phyloP scores from a whole-genome alignment of 1,284 basidiomycete genomes.

The Rhodotorula sp. region DNA sequence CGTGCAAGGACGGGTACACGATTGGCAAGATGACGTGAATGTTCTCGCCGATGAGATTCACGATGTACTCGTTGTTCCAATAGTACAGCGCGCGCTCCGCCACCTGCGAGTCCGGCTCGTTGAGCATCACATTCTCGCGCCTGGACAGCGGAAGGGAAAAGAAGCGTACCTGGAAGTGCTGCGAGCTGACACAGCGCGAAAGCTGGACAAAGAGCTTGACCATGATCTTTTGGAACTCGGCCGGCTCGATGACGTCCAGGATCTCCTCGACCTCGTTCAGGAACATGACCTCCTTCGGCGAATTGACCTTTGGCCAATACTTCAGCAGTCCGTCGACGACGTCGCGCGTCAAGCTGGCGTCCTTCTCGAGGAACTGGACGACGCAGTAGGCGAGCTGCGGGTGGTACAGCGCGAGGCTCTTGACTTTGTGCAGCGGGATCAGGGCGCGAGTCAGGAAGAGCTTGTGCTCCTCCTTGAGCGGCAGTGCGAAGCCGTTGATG shows the following conservation, averaged over 20 bases:
- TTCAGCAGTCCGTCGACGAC: conserved; percentile 91
- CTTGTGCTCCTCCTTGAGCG: conserved; percentile 99
- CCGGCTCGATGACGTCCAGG: conserved; percentile 94
- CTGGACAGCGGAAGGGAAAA: conserved; percentile 13
- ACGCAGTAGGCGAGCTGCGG: conserved; percentile 98
- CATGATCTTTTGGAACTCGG: conserved; percentile 96
- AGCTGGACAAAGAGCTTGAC: conserved; percentile 91
- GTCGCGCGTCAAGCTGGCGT: conserved; percentile 85
- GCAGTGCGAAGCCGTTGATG: conserved; percentile 98
- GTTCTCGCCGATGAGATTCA: conserved; percentile 98
- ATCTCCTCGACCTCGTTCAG: conserved; percentile 99
- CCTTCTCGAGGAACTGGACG: conserved; percentile 98
- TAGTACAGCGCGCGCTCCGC: conserved; percentile 90
- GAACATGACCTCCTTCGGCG: conserved; percentile 99
- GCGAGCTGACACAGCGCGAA: conserved; percentile 95
- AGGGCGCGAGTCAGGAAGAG: conserved; percentile 95
- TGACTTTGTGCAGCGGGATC: conserved; percentile 96
- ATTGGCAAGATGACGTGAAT: conserved; percentile 85
- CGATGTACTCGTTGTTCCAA: conserved; percentile 99
- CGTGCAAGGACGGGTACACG: conserved; percentile 96
- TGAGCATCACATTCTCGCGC: not conserved
- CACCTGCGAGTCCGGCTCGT: conserved; percentile 55
- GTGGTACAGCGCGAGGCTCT: conserved; percentile 93
- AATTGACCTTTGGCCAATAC: conserved; percentile 99
- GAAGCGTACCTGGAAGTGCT: conserved; percentile 80